Percentiles rank a stretch among this genome's conserved stretches.
Evolutionary conservation across 1,284 basidiomycete genomes (phyloP).

Genomic region (Cystobasidium pallidum): DNA sequence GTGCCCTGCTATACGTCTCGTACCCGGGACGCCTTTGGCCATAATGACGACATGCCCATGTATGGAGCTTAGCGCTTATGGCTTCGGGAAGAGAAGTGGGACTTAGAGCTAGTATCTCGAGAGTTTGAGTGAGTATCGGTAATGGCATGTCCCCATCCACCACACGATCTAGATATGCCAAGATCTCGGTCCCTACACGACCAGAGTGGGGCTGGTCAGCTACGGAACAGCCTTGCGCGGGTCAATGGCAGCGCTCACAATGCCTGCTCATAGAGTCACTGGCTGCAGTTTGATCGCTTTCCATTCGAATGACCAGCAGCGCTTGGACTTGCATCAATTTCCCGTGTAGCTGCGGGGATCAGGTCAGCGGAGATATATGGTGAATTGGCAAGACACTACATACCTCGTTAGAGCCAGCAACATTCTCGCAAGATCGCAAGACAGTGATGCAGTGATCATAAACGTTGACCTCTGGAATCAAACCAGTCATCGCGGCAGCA

Average conservation of each 20-base stretch:
- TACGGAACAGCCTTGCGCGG: neutral
- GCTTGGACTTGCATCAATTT: conserved; percentile 8
- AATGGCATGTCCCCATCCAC: neutral
- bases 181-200: neutral
- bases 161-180: neutral
- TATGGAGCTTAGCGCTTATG: conserved; percentile 5
- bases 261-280: too few species aligned
- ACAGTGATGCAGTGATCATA: neutral
- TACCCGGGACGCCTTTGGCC: conserved; percentile 12
- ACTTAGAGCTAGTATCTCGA: conserved; percentile 5
- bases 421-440: neutral
- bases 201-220: neutral
- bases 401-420: neutral
- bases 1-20: neutral
- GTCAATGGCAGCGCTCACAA: neutral
- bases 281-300: neutral
- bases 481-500: conserved; percentile 30
- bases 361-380: neutral
- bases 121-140: conserved; percentile 7
- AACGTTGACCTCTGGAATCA: neutral
- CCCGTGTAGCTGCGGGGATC: neutral
- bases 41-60: conserved; percentile 3
- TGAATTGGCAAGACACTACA: too few species aligned
- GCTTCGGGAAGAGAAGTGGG: neutral
- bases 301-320: neutral